Evolutionary conservation across 1,284 basidiomycete genomes (phyloP).

Genomic region (Ustilago cynodontis): DNA sequence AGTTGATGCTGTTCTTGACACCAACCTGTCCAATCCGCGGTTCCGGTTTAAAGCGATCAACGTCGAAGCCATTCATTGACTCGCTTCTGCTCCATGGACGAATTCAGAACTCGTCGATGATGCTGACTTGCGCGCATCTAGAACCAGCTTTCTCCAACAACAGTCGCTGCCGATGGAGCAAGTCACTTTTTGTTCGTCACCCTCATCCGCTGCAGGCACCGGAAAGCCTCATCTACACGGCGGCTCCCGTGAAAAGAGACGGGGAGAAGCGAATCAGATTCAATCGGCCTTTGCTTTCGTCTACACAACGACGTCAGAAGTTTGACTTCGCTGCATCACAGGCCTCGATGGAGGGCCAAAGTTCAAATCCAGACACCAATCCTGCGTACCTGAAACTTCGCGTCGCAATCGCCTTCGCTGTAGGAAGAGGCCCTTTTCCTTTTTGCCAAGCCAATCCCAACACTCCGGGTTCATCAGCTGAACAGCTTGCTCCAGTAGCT

Average conservation of each 20-base stretch:
- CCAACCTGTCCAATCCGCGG: not conserved
- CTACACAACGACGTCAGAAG: slow-evolving; percentile 15
- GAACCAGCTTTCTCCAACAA: not conserved
- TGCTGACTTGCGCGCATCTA: slow-evolving; percentile 23
- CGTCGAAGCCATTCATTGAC: not conserved
- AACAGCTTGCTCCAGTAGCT: not conserved
- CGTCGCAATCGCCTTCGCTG: slow-evolving; percentile 11
- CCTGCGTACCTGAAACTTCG: slow-evolving; percentile 12
- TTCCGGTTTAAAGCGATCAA: slow-evolving; percentile 3
- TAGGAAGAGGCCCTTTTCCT: not conserved
- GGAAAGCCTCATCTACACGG: slow-evolving; percentile 2
- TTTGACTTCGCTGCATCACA: not conserved
- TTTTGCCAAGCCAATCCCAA: slow-evolving; percentile 10
- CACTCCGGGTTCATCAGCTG: slow-evolving; percentile 6
- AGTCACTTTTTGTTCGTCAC: not conserved
- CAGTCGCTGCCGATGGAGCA: slow-evolving; percentile 2
- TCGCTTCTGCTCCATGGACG: not conserved
- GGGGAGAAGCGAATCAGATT: slow-evolving; percentile 8
- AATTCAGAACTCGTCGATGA: slow-evolving; percentile 4
- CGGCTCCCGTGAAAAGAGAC: slow-evolving; percentile 16
- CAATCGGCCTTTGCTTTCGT: not conserved
- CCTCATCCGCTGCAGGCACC: slow-evolving; percentile 23
- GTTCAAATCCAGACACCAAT: not conserved
- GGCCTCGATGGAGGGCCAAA: not conserved
- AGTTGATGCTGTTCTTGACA: slow-evolving; percentile 3